These are phyloP conservation scores for Cytospora mali DNA, from an alignment of 2,329 filamentous ascomycete species.

Conservation along the genomic window DNA sequence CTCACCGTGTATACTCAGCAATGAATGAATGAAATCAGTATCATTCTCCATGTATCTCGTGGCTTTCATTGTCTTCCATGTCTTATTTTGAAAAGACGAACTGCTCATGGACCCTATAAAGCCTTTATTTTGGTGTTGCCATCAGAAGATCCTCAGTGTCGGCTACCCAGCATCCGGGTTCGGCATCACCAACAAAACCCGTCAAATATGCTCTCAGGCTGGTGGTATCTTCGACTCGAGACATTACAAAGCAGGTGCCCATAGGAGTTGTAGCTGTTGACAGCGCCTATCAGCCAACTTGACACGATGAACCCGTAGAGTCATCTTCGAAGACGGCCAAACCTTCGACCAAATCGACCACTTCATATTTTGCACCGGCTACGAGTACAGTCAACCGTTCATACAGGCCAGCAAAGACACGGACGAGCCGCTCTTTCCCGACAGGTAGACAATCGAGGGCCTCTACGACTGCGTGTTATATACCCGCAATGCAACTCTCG, in stretches of 20 bases:
- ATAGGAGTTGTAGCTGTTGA: not conserved
- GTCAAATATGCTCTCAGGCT: not conserved
- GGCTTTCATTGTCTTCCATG: no score
- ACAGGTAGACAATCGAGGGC: not conserved
- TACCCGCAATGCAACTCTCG: not conserved
- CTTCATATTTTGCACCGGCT: constrained; percentile 15
- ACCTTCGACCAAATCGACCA: not conserved
- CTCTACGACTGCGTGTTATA: constrained; percentile 5
- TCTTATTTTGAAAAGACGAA: no score
- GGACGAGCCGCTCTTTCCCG: not conserved
- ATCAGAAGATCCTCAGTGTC: not conserved
- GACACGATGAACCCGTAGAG: not conserved
- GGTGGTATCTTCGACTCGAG: constrained; percentile 9
- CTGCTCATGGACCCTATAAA: not conserved
- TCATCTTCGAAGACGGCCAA: not conserved
- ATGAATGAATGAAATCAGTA: no score
- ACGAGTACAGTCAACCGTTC: constrained; percentile 10
- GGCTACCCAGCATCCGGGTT: constrained; percentile 14
- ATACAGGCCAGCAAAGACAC: not conserved
- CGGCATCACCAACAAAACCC: constrained; percentile 9
- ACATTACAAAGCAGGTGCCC: not conserved
- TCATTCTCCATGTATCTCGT: no score
- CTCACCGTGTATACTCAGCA: no score
- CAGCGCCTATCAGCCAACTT: not conserved
- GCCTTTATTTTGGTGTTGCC: not conserved